A percentile compares a stretch with the other conserved stretches of the same genome.
Evolutionary conservation across 768 basidiomycete species (phyloP).

Genomic region (Tubosaeta brunneosetosa): DNA sequence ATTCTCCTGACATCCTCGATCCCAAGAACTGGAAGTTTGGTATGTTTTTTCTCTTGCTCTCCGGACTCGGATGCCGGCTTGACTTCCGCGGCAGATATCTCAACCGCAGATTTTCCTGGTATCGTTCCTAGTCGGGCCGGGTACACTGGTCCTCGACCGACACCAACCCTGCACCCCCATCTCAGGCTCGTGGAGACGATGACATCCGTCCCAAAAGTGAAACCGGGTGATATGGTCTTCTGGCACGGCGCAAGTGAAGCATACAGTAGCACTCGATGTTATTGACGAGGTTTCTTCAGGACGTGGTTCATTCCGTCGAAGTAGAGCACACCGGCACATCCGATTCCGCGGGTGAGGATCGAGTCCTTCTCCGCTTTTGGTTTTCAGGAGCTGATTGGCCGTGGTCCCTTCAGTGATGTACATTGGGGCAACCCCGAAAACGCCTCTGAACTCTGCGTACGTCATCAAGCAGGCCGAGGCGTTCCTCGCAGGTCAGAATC

Average conservation of each 20-base stretch:
- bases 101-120: constrained; percentile 49
- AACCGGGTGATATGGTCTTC: constrained; percentile 74
- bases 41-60: constrained; percentile 14
- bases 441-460: constrained; percentile 57
- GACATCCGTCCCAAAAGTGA: constrained; percentile 65
- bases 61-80: constrained; percentile 16
- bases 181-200: constrained; percentile 59
- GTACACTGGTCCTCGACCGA: constrained; percentile 43
- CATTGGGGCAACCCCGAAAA: constrained; percentile 67
- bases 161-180: constrained; percentile 59
- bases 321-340: constrained; percentile 46
- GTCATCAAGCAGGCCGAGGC: constrained; percentile 55
- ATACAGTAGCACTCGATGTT: not conserved
- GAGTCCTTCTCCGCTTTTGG: not conserved
- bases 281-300: constrained; percentile 23
- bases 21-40: constrained; percentile 55
- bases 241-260: constrained; percentile 54
- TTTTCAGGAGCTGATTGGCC: not conserved
- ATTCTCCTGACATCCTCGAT: constrained; percentile 41
- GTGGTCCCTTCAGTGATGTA: constrained; percentile 61
- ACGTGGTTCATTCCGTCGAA: constrained; percentile 46
- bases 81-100: constrained; percentile 36
- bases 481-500: constrained; percentile 56
- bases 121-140: constrained; percentile 29
- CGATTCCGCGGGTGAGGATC: constrained; percentile 50